Conservation (phyloP, 139 green algal genomes). For the Edaphochlamys debaryana region DNA sequence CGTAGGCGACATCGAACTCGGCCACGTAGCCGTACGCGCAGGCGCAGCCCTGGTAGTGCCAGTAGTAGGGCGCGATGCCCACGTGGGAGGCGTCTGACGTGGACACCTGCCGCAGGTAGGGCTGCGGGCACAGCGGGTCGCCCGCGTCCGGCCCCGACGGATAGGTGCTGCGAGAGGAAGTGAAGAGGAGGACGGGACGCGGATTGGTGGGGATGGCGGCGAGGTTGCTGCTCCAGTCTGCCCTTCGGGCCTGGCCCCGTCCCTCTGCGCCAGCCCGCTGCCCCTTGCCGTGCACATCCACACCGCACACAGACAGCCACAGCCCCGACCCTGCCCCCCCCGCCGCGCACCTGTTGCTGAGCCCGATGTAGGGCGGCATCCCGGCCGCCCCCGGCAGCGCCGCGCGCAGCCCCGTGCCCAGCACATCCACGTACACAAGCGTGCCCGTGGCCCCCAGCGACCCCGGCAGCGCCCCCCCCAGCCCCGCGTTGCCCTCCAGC, state of each 20-base stretch:
- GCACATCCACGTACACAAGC: background rate
- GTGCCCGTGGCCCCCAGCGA: background rate
- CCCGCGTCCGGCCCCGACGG: too few relatives aligned
- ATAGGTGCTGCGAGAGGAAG: background rate
- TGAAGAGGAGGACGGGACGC: too few relatives aligned
- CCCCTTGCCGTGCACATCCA: too few relatives aligned
- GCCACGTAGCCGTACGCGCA: background rate
- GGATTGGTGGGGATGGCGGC: too few relatives aligned
- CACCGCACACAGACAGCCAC: too few relatives aligned
- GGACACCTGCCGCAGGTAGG: background rate
- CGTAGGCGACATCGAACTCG: background rate
- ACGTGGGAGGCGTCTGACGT: background rate
- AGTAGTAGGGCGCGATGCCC: conserved; percentile 20
- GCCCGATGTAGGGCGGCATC: background rate
- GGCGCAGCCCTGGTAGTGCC: conserved; percentile 9
- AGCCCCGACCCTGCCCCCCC: too few relatives aligned
- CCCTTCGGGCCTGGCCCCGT: too few relatives aligned
- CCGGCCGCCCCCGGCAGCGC: background rate
- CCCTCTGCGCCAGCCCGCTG: too few relatives aligned
- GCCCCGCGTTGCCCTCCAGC: background rate
- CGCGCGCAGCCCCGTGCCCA: conserved; percentile 13
- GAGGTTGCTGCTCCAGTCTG: too few relatives aligned
- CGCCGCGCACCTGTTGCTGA: background rate
- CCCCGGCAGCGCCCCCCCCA: background rate
- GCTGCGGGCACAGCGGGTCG: background rate